Conservation (phyloP, 106 monocot genomes). For the Narthecium ossifragum region DNA sequence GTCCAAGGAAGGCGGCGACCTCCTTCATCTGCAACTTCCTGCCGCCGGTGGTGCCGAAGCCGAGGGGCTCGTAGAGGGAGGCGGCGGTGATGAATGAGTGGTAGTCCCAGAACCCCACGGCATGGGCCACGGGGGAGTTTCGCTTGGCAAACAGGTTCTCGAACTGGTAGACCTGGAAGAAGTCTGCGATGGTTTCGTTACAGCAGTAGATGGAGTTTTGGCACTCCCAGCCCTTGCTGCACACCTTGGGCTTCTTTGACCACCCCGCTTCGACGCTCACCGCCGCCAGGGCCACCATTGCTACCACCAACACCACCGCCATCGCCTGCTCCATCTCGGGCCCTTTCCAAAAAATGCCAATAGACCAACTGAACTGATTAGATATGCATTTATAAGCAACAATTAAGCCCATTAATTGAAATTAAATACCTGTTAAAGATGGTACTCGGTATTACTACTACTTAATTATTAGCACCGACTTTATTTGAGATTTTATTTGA, state of each 20-base stretch:
- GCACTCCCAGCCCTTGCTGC: constrained; percentile 98
- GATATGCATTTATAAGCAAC: no score
- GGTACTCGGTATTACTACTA: no score
- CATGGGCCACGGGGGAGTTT: constrained; percentile 79
- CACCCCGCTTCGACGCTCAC: constrained; percentile 5
- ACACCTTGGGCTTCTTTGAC: constrained; percentile 56
- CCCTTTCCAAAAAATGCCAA: no score
- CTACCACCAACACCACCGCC: constrained; percentile 4
- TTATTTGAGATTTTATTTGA: no score
- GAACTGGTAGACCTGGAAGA: constrained; percentile 92
- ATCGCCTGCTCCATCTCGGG: background rate
- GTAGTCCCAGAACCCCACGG: constrained; percentile 91
- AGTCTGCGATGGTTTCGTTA: constrained; percentile 79
- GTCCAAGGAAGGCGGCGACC: constrained; percentile 91
- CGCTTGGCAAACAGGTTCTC: constrained; percentile 93
- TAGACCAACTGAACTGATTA: no score
- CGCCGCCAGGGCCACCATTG: background rate
- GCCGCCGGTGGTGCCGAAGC: constrained; percentile 92
- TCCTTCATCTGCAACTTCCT: constrained; percentile 79
- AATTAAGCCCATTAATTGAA: no score
- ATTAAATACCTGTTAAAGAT: no score
- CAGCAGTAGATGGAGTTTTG: constrained; percentile 72
- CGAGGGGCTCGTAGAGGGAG: constrained; percentile 69
- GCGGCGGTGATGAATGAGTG: constrained; percentile 92
- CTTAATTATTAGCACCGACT: no score